Percentiles rank a stretch among this genome's conserved stretches.
phyloP scores from a whole-genome alignment of 805 yeast species.

The Candida maesae region DNA sequence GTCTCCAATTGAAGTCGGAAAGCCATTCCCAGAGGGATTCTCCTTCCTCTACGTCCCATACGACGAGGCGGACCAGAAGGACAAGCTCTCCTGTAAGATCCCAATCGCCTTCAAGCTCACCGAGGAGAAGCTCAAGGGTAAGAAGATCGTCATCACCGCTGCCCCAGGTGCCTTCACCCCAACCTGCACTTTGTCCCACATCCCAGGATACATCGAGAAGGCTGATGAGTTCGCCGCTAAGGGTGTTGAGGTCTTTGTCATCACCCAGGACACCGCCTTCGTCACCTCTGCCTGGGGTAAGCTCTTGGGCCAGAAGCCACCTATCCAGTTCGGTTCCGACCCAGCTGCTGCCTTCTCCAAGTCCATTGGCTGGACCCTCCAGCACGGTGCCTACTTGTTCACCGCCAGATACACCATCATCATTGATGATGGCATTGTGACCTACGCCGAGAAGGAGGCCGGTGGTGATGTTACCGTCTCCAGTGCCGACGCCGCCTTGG shows the following conservation, averaged over 20 bases:
- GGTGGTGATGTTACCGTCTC: slow-evolving; percentile 25
- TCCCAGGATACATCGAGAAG: slow-evolving; percentile 60
- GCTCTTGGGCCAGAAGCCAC: slow-evolving; percentile 31
- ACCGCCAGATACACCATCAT: slow-evolving; percentile 71
- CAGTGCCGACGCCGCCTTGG: slow-evolving; percentile 28
- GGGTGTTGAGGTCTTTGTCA: slow-evolving; percentile 55
- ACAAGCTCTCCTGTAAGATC: slow-evolving; percentile 24
- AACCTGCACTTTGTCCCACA: slow-evolving; percentile 67
- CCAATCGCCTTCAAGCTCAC: slow-evolving; percentile 26
- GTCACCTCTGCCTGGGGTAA: slow-evolving; percentile 68
- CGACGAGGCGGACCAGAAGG: slow-evolving; percentile 25
- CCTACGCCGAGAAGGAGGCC: slow-evolving; percentile 39
- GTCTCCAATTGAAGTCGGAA: slow-evolving; percentile 17
- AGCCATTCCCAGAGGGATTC: slow-evolving; percentile 29
- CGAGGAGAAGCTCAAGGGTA: slow-evolving; percentile 25
- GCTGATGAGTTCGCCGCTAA: slow-evolving; percentile 49
- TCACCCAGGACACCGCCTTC: slow-evolving; percentile 69
- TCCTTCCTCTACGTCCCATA: slow-evolving; percentile 28
- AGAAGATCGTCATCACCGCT: slow-evolving; percentile 57
- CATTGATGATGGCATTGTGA: slow-evolving; percentile 53
- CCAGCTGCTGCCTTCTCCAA: slow-evolving; percentile 57
- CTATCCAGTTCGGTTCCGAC: slow-evolving; percentile 56
- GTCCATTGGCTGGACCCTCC: slow-evolving; percentile 54
- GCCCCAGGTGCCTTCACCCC: slow-evolving; percentile 92
- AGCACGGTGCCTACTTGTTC: slow-evolving; percentile 49